Evolutionary conservation across 164 flowering plant genomes (phyloP).

Genomic region (Nymphaea thermarum): DNA sequence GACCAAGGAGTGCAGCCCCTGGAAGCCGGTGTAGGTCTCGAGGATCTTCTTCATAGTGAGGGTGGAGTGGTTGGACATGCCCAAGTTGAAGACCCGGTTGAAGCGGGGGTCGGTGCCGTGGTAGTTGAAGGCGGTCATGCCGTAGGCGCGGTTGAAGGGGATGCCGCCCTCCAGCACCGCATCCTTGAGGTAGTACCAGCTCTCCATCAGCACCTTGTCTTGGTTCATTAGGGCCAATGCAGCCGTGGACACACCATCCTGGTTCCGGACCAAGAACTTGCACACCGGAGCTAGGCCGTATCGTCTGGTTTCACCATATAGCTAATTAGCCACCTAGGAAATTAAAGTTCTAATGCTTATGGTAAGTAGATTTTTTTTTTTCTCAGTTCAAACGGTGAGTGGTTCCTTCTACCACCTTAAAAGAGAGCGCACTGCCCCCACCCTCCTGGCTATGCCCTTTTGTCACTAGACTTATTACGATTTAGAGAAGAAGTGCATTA

Average conservation of each 20-base stretch:
- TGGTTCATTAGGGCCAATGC: conserved; percentile 70
- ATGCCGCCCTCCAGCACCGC: conserved; percentile 81
- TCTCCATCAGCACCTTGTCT: conserved; percentile 86
- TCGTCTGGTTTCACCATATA: neutral
- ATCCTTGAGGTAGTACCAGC: conserved; percentile 91
- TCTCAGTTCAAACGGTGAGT: too few species aligned
- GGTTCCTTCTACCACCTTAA: too few species aligned
- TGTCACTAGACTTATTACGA: too few species aligned
- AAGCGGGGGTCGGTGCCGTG: conserved; percentile 64
- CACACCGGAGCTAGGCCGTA: conserved; percentile 74
- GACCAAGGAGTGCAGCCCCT: conserved; percentile 46
- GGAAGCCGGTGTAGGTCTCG: conserved; percentile 58
- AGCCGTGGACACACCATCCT: conserved; percentile 59
- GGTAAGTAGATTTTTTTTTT: too few species aligned
- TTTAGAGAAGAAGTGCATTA: too few species aligned
- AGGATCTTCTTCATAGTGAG: conserved; percentile 69
- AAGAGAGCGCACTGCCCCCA: too few species aligned
- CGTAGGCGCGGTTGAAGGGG: conserved; percentile 79
- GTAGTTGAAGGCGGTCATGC: conserved; percentile 70
- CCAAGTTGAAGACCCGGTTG: conserved; percentile 74
- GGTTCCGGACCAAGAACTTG: conserved; percentile 59
- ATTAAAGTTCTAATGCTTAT: too few species aligned
- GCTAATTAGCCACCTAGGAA: too few species aligned
- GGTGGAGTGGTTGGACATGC: conserved; percentile 71
- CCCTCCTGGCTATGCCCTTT: too few species aligned